phyloP scores from a whole-genome alignment of 2,329 filamentous ascomycete species.

The Aciculosporium take region DNA sequence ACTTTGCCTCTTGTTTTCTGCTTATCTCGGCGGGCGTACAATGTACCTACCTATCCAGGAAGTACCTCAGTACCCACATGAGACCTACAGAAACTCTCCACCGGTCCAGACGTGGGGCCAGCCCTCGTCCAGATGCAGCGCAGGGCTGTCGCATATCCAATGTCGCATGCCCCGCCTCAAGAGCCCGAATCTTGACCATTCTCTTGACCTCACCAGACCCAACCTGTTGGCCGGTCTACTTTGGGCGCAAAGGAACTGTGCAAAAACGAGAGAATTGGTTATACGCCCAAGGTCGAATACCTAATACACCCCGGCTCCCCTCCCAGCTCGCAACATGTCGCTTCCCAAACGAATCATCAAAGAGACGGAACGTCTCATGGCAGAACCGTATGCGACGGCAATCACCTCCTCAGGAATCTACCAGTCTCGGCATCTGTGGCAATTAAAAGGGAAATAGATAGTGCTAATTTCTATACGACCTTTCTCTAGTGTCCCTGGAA shows the following conservation, averaged over 20 bases:
- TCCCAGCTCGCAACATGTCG: slow-evolving; percentile 43
- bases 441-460: background rate
- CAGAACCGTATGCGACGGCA: slow-evolving; percentile 82
- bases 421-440: background rate
- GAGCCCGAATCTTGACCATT: background rate
- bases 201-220: background rate
- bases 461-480: background rate
- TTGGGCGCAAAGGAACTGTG: background rate
- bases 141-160: slow-evolving; percentile 7
- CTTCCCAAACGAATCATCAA: slow-evolving; percentile 96
- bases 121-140: background rate
- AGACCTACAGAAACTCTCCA: too few species aligned
- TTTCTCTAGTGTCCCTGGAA: slow-evolving; percentile 67
- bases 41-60: too few species aligned
- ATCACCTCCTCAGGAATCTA: slow-evolving; percentile 4
- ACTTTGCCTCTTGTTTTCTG: too few species aligned
- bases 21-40: too few species aligned
- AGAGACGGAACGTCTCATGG: slow-evolving; percentile 93
- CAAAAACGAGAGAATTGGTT: background rate
- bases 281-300: too few species aligned
- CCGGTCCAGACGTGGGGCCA: background rate
- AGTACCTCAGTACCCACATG: too few species aligned
- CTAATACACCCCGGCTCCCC: too few species aligned
- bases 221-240: background rate
- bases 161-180: slow-evolving; percentile 7